These are phyloP conservation scores for Cucumis melo DNA, from an alignment of 306 rosid genomes.

Conservation along the genomic window DNA sequence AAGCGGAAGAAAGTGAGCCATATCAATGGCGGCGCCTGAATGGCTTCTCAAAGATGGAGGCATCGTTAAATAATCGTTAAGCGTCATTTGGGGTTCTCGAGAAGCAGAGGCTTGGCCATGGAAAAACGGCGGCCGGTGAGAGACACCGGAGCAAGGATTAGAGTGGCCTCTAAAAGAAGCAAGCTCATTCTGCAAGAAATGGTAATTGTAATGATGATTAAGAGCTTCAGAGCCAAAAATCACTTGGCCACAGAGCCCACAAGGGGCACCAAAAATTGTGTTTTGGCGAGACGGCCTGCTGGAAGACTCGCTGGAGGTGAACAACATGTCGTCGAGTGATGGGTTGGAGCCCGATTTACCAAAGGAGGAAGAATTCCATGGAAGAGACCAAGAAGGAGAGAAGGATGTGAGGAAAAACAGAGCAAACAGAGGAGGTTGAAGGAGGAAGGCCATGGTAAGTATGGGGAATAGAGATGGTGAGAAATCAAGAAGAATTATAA, in stretches of 20 bases:
- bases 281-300: background rate
- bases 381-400: background rate
- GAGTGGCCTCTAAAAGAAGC: background rate
- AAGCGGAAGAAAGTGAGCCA: background rate
- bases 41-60: background rate
- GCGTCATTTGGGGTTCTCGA: background rate
- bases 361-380: background rate
- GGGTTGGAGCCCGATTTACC: background rate
- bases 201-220: background rate
- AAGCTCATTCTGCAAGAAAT: background rate
- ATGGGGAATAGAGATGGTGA: background rate
- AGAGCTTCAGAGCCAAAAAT: background rate
- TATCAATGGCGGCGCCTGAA: background rate
- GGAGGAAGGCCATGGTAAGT: background rate
- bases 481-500: background rate
- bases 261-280: background rate
- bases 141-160: background rate
- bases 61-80: background rate
- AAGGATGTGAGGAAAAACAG: background rate
- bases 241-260: background rate
- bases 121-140: background rate
- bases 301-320: background rate
- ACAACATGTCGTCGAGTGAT: background rate
- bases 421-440: background rate
- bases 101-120: background rate